phyloP scores from a whole-genome alignment of 805 yeast species.

The Sugiyamaella smithiae region DNA sequence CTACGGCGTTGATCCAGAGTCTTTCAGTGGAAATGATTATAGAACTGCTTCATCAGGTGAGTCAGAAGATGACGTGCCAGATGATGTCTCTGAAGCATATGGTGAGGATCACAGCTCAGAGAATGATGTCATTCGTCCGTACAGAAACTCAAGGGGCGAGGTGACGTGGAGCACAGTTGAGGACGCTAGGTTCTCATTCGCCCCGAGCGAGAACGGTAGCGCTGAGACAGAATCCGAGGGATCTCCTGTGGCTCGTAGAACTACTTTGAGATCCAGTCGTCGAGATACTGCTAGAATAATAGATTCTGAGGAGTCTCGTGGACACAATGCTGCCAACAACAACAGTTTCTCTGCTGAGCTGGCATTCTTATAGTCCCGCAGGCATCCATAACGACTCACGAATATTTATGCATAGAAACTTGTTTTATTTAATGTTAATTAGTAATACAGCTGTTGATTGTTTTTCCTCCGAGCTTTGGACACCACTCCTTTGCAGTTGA shows the following conservation, averaged over 20 bases:
- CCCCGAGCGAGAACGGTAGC: conserved; percentile 6
- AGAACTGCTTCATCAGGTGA: conserved; percentile 34
- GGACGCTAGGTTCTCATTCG: conserved; percentile 6
- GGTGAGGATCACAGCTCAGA: conserved; percentile 20
- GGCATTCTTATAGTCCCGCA: conserved; percentile 31
- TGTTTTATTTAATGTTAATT: conserved; percentile 3
- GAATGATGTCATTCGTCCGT: conserved; percentile 27
- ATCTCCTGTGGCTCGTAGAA: neutral
- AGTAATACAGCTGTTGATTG: too few species aligned
- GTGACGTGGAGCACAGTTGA: conserved; percentile 30
- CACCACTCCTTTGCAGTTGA: too few species aligned
- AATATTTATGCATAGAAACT: conserved; percentile 1
- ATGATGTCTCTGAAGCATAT: conserved; percentile 21
- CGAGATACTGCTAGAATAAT: conserved; percentile 38
- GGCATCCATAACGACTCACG: neutral
- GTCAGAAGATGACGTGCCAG: conserved; percentile 6
- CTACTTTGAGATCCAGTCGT: conserved; percentile 10
- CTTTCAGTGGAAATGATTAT: conserved; percentile 29
- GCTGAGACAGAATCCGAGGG: conserved; percentile 6
- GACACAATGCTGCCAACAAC: conserved; percentile 34
- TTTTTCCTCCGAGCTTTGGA: too few species aligned
- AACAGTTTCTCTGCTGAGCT: conserved; percentile 31
- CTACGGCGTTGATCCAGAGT: conserved; percentile 11
- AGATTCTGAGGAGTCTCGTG: conserved; percentile 33
- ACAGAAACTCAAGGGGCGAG: conserved; percentile 35